Percentiles rank a stretch among this genome's conserved stretches.
These are phyloP conservation scores for Alternaria brassicicola DNA, from an alignment of 2,329 filamentous ascomycete species.

Conservation along the genomic window DNA sequence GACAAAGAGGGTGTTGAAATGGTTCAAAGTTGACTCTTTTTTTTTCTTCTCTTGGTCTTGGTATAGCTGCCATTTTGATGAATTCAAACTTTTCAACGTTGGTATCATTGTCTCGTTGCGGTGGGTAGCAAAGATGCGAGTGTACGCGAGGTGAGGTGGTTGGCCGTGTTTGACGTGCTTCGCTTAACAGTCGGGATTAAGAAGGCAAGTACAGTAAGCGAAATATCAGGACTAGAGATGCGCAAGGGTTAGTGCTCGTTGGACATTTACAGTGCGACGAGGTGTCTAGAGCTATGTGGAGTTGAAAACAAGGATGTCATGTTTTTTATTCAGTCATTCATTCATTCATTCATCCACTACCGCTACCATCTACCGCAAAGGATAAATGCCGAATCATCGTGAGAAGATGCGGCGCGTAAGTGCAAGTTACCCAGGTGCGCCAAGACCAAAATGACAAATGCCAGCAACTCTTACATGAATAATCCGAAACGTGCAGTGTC, in stretches of 20 bases:
- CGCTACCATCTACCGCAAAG: background rate
- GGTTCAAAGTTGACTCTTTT: too few species aligned
- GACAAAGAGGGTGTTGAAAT: background rate
- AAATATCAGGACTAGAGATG: background rate
- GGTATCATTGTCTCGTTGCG: background rate
- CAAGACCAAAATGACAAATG: constrained; percentile 2
- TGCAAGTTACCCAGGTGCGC: background rate
- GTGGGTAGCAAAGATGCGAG: background rate
- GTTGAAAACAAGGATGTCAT: background rate
- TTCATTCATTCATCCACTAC: background rate
- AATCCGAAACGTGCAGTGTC: constrained; percentile 5
- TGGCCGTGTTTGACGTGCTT: background rate
- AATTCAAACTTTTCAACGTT: background rate
- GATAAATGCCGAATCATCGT: background rate
- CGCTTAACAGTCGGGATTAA: background rate
- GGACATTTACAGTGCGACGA: background rate
- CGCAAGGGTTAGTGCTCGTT: background rate
- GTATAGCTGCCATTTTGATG: background rate
- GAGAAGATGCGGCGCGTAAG: background rate
- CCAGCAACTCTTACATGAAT: background rate
- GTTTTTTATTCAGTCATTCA: background rate
- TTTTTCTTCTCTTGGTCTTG: background rate
- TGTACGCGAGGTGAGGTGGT: background rate
- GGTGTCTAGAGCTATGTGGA: background rate
- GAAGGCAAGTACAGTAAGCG: background rate